phyloP scores from a whole-genome alignment of 1,139 yeast species.

The Eremothecium coryli region DNA sequence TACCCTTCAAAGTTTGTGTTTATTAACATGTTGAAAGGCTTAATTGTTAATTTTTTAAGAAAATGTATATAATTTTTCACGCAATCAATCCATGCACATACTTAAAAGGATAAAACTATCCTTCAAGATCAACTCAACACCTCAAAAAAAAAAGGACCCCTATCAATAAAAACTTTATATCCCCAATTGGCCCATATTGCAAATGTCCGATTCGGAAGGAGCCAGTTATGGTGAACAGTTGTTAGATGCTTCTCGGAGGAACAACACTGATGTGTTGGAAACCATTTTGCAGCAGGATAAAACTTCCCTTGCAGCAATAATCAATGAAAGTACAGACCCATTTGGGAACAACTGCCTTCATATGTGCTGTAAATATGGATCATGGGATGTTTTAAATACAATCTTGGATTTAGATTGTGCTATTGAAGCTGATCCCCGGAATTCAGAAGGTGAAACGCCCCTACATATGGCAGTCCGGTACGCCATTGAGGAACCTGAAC shows the following conservation, averaged over 20 bases:
- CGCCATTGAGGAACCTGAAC: slow-evolving; percentile 70
- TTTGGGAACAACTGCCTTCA: slow-evolving; percentile 80
- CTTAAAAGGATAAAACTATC: no score
- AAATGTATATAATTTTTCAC: no score
- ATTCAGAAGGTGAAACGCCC: slow-evolving; percentile 80
- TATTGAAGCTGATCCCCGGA: slow-evolving; percentile 77
- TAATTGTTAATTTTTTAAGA: no score
- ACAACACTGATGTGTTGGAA: slow-evolving; percentile 67
- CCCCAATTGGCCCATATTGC: background rate
- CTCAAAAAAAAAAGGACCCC: no score
- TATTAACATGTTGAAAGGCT: no score
- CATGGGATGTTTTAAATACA: slow-evolving; percentile 77
- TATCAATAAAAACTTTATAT: no score
- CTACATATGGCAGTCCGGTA: slow-evolving; percentile 78
- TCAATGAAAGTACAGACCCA: slow-evolving; percentile 67
- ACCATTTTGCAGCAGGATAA: slow-evolving; percentile 44
- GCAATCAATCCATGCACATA: no score
- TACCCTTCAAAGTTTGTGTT: no score
- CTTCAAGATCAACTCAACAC: no score
- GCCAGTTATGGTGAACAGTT: slow-evolving; percentile 75
- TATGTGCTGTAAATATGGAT: slow-evolving; percentile 70
- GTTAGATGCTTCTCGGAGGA: slow-evolving; percentile 79
- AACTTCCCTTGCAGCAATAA: slow-evolving; percentile 44
- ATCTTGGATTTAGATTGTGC: slow-evolving; percentile 75
- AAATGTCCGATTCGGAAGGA: slow-evolving; percentile 37